These are phyloP conservation scores for Xylariaceae sp. DNA, from an alignment of 2,329 filamentous ascomycete species.

Conservation along the genomic window DNA sequence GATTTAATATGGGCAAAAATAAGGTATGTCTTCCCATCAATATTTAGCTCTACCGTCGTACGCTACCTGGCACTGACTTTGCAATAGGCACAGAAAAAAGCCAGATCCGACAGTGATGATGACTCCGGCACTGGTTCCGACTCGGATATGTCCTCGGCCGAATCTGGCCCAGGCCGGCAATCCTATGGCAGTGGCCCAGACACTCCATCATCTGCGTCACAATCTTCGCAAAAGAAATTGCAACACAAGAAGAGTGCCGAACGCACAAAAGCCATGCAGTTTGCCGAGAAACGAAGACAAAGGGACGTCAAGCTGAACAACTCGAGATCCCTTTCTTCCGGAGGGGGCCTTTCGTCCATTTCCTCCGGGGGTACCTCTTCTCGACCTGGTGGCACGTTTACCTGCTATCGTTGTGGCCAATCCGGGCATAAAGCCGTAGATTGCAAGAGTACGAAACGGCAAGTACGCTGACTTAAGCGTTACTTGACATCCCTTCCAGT, in stretches of 20 bases:
- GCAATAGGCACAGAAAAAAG: conserved; percentile 23
- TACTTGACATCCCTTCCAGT: too few species aligned
- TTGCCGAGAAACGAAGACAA: conserved; percentile 57
- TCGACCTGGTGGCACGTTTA: conserved; percentile 28
- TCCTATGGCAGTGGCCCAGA: conserved; percentile 36
- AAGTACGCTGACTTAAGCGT: conserved; percentile 9
- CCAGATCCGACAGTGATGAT: conserved; percentile 30
- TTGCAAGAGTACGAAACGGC: conserved; percentile 18
- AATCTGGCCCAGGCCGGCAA: conserved; percentile 19
- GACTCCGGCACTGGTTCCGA: conserved; percentile 33
- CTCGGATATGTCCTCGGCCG: conserved; percentile 23
- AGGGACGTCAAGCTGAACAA: conserved; percentile 65
- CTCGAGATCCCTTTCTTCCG: conserved; percentile 53
- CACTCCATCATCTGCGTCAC: conserved; percentile 35
- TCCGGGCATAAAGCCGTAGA: conserved; percentile 50
- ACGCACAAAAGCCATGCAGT: conserved; percentile 41
- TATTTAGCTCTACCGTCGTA: conserved; percentile 19
- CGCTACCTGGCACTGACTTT: conserved; percentile 17
- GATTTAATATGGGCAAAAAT: conserved; percentile 30
- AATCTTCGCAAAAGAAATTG: conserved; percentile 22
- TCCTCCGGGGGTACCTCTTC: conserved; percentile 40
- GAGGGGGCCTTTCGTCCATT: conserved; percentile 46
- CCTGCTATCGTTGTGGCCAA: conserved; percentile 59
- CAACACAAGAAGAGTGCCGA: conserved; percentile 45
- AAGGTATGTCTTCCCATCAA: conserved; percentile 16